Evolutionary conservation across 495 filamentous ascomycete genomes (phyloP).

Genomic region (Clavariopsis aquatica): DNA sequence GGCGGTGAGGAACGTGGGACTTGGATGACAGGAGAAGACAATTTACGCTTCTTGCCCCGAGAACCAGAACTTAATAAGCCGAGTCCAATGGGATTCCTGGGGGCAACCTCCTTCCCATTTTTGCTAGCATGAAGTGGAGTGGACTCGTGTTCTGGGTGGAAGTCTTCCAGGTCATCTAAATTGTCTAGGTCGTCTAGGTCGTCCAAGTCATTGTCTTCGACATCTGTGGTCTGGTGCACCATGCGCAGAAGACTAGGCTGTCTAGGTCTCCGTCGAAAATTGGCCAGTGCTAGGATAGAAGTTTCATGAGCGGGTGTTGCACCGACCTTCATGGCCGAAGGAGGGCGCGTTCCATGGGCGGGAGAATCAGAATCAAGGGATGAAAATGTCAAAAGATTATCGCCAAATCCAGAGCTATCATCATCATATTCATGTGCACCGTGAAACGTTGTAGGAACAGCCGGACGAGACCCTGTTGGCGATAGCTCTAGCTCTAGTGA

Average conservation of each 20-base stretch:
- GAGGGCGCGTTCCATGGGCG: conserved; percentile 31
- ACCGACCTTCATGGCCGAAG: conserved; percentile 32
- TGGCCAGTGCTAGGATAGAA: conserved; percentile 53
- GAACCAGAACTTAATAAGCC: conserved; percentile 13
- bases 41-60: conserved; percentile 39
- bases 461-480: background rate
- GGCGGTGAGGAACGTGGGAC: conserved; percentile 43
- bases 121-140: conserved; percentile 58
- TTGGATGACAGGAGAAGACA: conserved; percentile 37
- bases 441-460: background rate
- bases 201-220: conserved; percentile 52
- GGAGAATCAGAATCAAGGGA: conserved; percentile 29
- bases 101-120: conserved; percentile 25
- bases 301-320: conserved; percentile 59
- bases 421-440: background rate
- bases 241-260: conserved; percentile 70
- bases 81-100: background rate
- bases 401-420: conserved; percentile 8
- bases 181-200: conserved; percentile 45
- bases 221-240: conserved; percentile 50
- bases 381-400: conserved; percentile 14
- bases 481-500: background rate
- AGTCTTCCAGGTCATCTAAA: conserved; percentile 43
- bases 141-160: conserved; percentile 66
- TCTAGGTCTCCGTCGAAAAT: conserved; percentile 65